Conservation (phyloP, 139 green algal genomes). For the Asterochloris erici region DNA sequence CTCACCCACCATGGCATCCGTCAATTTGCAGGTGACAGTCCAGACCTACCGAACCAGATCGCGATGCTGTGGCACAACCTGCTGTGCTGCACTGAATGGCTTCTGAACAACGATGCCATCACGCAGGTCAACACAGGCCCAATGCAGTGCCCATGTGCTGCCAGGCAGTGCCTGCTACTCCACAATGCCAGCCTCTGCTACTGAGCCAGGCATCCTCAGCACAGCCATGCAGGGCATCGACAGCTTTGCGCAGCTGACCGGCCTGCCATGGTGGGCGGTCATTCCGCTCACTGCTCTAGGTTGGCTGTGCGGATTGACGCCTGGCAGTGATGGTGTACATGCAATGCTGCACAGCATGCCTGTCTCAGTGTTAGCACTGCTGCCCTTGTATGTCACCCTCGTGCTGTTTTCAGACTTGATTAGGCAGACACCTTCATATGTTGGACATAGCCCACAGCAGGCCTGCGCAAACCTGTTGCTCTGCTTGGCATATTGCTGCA, state of each 20-base stretch:
- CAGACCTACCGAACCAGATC: no score
- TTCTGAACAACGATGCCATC: neutral
- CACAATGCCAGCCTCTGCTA: neutral
- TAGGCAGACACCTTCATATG: neutral
- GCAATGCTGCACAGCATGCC: neutral
- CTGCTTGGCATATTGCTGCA: no score
- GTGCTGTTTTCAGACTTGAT: neutral
- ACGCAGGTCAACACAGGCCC: neutral
- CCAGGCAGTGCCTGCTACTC: neutral
- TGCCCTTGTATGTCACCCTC: neutral
- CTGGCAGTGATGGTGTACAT: neutral
- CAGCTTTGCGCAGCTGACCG: conserved; percentile 38
- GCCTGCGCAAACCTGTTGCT: no score
- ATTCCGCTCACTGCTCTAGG: conserved; percentile 27
- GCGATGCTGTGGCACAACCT: no score
- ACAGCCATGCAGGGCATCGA: conserved; percentile 33
- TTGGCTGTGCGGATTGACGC: conserved; percentile 20
- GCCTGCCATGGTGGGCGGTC: conserved; percentile 63
- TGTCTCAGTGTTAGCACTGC: neutral
- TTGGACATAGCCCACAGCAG: no score
- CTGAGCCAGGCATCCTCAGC: neutral
- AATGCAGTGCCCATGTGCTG: no score
- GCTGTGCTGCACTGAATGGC: neutral
- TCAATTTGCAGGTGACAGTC: no score
- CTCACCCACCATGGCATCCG: no score